Evolutionary conservation across 768 basidiomycete genomes (phyloP).

Genomic region (Rhizopogon sp.): DNA sequence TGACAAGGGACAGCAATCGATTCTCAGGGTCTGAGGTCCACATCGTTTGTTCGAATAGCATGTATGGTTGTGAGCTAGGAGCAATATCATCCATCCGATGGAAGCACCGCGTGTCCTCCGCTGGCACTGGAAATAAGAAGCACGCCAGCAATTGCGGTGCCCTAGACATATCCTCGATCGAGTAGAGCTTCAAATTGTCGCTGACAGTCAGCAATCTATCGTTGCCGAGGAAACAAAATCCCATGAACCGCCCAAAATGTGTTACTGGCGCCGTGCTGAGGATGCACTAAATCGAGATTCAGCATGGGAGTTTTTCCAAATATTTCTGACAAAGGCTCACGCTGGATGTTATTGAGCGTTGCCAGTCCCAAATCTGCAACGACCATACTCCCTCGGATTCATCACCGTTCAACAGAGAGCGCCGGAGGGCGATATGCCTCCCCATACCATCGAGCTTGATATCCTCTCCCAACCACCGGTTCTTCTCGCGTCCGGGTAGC

Average conservation of each 20-base stretch:
- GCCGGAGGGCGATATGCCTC: background rate
- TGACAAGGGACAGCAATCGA: background rate
- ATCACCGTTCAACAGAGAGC: background rate
- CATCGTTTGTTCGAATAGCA: background rate
- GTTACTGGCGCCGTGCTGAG: background rate
- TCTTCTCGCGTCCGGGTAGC: background rate
- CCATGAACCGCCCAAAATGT: no score
- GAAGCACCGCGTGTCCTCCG: background rate
- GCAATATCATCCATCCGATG: background rate
- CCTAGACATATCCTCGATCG: background rate
- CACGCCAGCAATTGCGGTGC: background rate
- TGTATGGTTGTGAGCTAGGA: background rate
- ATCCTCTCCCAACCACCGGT: background rate
- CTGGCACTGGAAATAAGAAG: background rate
- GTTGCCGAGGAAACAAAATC: slow-evolving; percentile 2
- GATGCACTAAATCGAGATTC: background rate
- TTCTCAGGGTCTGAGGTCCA: background rate
- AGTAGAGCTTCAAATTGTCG: slow-evolving; percentile 1
- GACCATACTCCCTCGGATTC: background rate
- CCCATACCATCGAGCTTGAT: background rate
- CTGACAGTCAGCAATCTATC: background rate
- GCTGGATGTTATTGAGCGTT: background rate
- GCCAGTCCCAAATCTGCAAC: slow-evolving; percentile 4
- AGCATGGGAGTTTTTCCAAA: background rate
- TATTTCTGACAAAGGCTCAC: background rate